Percentiles rank a stretch among this genome's conserved stretches.
These are phyloP conservation scores for Sugiyamaella lignohabitans DNA, from an alignment of 805 yeast species.

Conservation along the genomic window DNA sequence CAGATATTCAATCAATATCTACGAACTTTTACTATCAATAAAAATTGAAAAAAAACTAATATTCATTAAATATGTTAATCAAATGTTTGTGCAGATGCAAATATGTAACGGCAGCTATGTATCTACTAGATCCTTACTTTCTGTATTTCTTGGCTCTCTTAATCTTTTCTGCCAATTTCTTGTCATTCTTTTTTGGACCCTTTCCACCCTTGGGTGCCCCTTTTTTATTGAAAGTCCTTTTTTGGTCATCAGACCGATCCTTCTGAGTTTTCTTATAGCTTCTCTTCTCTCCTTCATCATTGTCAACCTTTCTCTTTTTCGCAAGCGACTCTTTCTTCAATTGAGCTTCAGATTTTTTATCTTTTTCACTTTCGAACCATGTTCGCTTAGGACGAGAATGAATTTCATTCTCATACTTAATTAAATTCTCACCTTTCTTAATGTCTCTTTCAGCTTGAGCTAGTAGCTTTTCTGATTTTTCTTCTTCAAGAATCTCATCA, in stretches of 20 bases:
- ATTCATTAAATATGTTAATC: too few relatives aligned
- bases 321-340: conserved; percentile 25
- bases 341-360: conserved; percentile 34
- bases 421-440: conserved; percentile 74
- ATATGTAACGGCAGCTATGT: too few relatives aligned
- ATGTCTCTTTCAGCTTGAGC: conserved; percentile 87
- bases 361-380: conserved; percentile 75
- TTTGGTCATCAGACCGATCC: conserved; percentile 54
- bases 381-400: conserved; percentile 89
- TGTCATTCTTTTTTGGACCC: conserved; percentile 27
- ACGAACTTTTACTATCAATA: conserved; percentile 21
- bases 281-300: conserved; percentile 57
- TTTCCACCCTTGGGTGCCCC: conserved; percentile 24
- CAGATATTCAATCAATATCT: conserved; percentile 7
- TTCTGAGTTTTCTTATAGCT: conserved; percentile 72
- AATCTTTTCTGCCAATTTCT: conserved; percentile 19
- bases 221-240: conserved; percentile 24
- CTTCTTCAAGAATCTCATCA: conserved; percentile 78
- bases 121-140: conserved; percentile 2
- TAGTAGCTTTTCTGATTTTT: conserved; percentile 80
- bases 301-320: conserved; percentile 59
- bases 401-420: conserved; percentile 77
- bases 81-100: too few relatives aligned
- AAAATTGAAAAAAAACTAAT: neutral
- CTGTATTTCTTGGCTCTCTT: conserved; percentile 19